Percentiles rank a stretch among this genome's conserved stretches.
phyloP scores from a whole-genome alignment of 148 eudicot genomes.

The Cornus suecica region DNA sequence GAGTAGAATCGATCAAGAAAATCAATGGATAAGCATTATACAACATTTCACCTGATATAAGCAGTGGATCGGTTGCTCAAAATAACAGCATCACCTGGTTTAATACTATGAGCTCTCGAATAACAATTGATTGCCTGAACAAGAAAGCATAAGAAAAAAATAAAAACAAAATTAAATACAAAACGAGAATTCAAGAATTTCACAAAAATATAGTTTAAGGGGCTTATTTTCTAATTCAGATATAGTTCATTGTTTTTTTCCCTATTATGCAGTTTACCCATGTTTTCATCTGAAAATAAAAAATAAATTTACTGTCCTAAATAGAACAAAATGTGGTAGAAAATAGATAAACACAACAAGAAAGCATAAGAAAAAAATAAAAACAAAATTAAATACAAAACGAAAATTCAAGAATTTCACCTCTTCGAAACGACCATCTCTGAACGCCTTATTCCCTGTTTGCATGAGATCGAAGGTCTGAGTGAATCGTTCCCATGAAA shows the following conservation, averaged over 20 bases:
- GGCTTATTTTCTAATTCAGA: too few species aligned
- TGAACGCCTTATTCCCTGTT: neutral
- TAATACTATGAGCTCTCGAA: constrained; percentile 72
- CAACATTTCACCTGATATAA: constrained; percentile 60
- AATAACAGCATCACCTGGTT: constrained; percentile 72
- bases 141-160: neutral
- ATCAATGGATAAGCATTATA: constrained; percentile 1
- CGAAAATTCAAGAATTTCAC: neutral
- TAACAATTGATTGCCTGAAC: constrained; percentile 75
- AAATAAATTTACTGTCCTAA: too few species aligned
- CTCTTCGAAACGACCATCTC: neutral
- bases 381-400: neutral
- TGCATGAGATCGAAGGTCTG: neutral
- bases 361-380: neutral
- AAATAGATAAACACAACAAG: neutral
- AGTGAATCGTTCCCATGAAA: neutral
- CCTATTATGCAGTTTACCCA: too few species aligned
- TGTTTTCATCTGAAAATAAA: too few species aligned
- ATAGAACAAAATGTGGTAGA: too few species aligned
- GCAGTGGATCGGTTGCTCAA: constrained; percentile 91
- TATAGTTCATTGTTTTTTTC: too few species aligned
- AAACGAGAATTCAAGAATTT: neutral
- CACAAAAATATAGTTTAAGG: too few species aligned
- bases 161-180: neutral
- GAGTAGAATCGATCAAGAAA: neutral